phyloP scores from a whole-genome alignment of 768 basidiomycete species.

The Leccinum rimulosum region DNA sequence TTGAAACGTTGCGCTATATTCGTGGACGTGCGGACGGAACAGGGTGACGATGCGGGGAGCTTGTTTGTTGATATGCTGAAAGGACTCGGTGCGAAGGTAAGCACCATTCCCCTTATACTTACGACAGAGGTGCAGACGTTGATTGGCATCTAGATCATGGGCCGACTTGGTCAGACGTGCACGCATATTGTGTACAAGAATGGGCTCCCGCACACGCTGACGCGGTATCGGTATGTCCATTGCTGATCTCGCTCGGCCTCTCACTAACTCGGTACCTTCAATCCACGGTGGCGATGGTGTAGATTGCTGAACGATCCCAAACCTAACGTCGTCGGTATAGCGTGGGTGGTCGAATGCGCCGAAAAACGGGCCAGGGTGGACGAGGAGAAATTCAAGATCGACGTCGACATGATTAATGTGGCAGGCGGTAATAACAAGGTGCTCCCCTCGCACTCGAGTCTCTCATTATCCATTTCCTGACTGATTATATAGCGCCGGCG shows the following conservation, averaged over 20 bases:
- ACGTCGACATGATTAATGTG: slow-evolving; percentile 56
- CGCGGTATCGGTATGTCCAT: slow-evolving; percentile 58
- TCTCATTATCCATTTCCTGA: background rate
- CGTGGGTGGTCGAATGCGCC: slow-evolving; percentile 86
- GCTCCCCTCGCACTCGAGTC: slow-evolving; percentile 1
- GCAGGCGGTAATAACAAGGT: slow-evolving; percentile 65
- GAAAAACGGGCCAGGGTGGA: slow-evolving; percentile 64
- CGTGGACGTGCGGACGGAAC: slow-evolving; percentile 74
- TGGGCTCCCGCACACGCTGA: slow-evolving; percentile 70
- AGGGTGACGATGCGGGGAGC: slow-evolving; percentile 77
- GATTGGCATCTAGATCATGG: slow-evolving; percentile 46
- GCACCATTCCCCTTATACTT: slow-evolving; percentile 16
- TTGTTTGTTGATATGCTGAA: slow-evolving; percentile 84
- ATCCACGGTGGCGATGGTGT: background rate
- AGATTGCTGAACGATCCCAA: slow-evolving; percentile 66
- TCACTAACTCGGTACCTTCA: background rate
- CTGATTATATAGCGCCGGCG: slow-evolving; percentile 54
- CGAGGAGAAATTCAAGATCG: slow-evolving; percentile 62
- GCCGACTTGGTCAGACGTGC: slow-evolving; percentile 66
- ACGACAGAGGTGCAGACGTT: background rate
- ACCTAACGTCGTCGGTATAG: slow-evolving; percentile 78
- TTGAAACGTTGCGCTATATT: slow-evolving; percentile 77
- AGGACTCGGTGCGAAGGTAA: slow-evolving; percentile 76
- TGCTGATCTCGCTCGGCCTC: background rate
- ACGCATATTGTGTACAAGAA: slow-evolving; percentile 89